phyloP scores from a whole-genome alignment of 2,329 filamentous ascomycete species.

The Fusarium sp. region DNA sequence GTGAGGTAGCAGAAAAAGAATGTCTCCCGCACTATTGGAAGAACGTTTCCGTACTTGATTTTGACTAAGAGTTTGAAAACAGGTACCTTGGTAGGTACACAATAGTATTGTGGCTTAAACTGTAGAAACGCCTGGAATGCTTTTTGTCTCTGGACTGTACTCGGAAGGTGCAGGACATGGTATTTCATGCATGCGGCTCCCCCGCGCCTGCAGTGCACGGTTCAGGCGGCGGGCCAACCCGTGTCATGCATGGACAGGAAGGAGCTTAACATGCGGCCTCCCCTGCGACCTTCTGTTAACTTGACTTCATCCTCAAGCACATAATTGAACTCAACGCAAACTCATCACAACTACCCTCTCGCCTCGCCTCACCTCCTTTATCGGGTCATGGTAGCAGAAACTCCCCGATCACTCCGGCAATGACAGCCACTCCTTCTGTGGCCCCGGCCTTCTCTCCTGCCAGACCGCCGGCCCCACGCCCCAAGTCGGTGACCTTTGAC shows the following conservation, averaged over 20 bases:
- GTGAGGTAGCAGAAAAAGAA: conserved; percentile 16
- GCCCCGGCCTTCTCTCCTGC: conserved; percentile 39
- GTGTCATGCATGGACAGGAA: conserved; percentile 30
- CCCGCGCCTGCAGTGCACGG: conserved; percentile 37
- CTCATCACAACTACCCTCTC: not conserved
- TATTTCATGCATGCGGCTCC: conserved; percentile 31
- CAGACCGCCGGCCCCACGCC: conserved; percentile 39
- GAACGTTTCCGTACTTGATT: not conserved
- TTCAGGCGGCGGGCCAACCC: conserved; percentile 42
- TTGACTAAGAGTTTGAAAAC: not conserved
- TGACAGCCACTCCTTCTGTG: conserved; percentile 44
- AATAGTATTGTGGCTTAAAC: conserved; percentile 11
- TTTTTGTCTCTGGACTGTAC: conserved; percentile 5
- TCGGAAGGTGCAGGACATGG: conserved; percentile 10
- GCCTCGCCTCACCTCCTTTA: not conserved
- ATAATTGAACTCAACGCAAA: conserved; percentile 2
- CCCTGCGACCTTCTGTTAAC: conserved; percentile 39
- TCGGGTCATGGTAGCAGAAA: conserved; percentile 46
- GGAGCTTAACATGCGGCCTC: conserved; percentile 42
- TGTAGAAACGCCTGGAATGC: conserved; percentile 16
- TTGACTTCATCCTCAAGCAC: conserved; percentile 33
- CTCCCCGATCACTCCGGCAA: conserved; percentile 41
- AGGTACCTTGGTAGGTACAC: not conserved
- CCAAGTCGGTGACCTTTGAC: conserved; percentile 41
- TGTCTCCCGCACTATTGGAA: conserved; percentile 20